Conservation (phyloP, 2,329 filamentous ascomycete species). For the Aspergillus sp. region DNA sequence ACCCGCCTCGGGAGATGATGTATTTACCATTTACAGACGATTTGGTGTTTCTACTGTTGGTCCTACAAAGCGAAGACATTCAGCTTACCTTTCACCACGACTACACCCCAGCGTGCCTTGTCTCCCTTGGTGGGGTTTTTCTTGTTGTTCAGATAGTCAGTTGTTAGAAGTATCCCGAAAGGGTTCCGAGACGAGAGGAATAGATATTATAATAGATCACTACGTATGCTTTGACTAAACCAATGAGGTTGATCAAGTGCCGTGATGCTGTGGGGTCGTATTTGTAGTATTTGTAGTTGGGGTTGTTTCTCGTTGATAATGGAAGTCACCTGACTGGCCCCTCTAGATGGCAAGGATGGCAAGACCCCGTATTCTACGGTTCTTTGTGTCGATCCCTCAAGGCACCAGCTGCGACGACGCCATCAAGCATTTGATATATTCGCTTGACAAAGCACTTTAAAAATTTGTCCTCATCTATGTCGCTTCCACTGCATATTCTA, state of each 20-base stretch:
- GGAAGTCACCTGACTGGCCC: not conserved
- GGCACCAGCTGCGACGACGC: no score
- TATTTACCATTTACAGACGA: constrained; percentile 18
- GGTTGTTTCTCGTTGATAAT: not conserved
- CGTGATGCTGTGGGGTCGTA: no score
- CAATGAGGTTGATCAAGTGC: no score
- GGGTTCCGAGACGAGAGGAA: not conserved
- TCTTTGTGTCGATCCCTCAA: no score
- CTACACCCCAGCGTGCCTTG: not conserved
- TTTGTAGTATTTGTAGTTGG: no score
- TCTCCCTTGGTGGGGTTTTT: not conserved
- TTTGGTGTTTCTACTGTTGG: constrained; percentile 1
- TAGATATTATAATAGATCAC: not conserved
- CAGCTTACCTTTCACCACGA: not conserved
- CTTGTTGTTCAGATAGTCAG: not conserved
- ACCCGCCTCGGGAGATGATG: constrained; percentile 21
- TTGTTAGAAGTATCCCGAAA: not conserved
- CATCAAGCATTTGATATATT: not conserved
- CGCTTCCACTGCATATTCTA: not conserved
- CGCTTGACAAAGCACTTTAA: not conserved
- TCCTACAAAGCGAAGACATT: not conserved
- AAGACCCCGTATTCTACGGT: not conserved
- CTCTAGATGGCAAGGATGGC: not conserved
- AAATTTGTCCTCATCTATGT: not conserved
- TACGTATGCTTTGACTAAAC: not conserved